Evolutionary conservation across 371 early-diverging fungal genomes (phyloP), one percentile per base, ranked within the genome.

Genomic region (Mucor velutinosus): DNA sequence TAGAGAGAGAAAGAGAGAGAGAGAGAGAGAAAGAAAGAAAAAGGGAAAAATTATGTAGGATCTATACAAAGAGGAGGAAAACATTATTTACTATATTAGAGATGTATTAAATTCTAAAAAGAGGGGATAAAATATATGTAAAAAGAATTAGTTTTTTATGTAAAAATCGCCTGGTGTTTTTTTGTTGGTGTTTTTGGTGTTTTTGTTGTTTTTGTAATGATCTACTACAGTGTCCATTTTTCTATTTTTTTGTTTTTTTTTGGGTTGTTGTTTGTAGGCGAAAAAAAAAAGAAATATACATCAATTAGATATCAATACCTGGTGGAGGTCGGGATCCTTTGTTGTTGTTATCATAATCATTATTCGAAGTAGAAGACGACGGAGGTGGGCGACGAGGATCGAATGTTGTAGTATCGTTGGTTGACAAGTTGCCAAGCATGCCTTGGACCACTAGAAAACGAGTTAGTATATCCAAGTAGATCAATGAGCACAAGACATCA

Each of bases 241-340:
- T 60, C 41, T 43, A 1, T 61, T 47, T 45, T 32, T 47, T 61
- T 60, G 29, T 33, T 37, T 41, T 56, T 57, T 66, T 29, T 8
- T 11, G 45, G 45, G 12, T 47, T 47, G n/a, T 47, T 45, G n/a
- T 47, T 47, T 47, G 47, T 53, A 1, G 53, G 53, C 27, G 53
- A 27, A 53, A 53, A 53, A 45, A 45, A 53, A 47, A 6, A 19
- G 21, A 47, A 17, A 47, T 47, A 21, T 53, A 53, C 27, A 45
- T 35, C 37, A 21, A 14, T 41, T 63, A 68, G 29, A 68, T 62
- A 58, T 68, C 69, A 32, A 68, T 68, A 27, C 69, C 69, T 30
- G 69, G 69, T 25, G 69, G 69, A 41, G 69, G 64, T 59, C 69
- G 58, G 21, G 69, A 63, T 7, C 69, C 69, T 63, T 68, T 63